A percentile compares a stretch with the other conserved stretches of the same genome.
phyloP scores from a whole-genome alignment of 805 yeast species.

The Saccharomycopsis malanga region DNA sequence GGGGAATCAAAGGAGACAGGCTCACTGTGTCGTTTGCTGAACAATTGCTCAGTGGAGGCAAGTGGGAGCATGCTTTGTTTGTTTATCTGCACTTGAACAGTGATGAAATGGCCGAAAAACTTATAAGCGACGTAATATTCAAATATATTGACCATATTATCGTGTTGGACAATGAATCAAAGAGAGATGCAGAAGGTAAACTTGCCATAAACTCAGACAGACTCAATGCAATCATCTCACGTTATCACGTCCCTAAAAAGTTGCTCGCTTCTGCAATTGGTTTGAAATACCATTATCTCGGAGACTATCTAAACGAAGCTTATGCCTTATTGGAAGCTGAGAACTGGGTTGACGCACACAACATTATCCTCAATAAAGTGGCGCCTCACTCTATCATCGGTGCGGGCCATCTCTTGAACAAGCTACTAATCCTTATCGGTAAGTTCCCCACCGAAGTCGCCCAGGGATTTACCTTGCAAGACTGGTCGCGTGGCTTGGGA shows the following conservation, averaged over 20 bases:
- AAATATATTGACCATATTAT: conserved; percentile 24
- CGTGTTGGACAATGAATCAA: conserved; percentile 24
- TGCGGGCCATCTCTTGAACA: conserved; percentile 29
- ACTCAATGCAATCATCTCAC: neutral
- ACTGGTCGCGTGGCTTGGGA: conserved; percentile 54
- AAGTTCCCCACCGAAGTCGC: conserved; percentile 38
- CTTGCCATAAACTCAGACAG: neutral
- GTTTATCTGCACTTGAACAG: conserved; percentile 51
- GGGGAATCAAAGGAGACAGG: conserved; percentile 29
- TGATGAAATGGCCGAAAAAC: conserved; percentile 38
- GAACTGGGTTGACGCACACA: conserved; percentile 57
- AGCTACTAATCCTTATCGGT: conserved; percentile 33
- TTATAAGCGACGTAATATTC: conserved; percentile 27
- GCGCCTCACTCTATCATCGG: conserved; percentile 69
- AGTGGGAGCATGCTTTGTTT: conserved; percentile 55
- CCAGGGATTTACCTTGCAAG: conserved; percentile 28
- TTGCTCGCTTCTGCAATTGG: conserved; percentile 57
- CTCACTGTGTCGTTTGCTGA: conserved; percentile 41
- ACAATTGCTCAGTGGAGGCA: conserved; percentile 40
- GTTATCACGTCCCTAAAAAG: conserved; percentile 37
- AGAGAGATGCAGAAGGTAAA: conserved; percentile 10
- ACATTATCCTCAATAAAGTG: conserved; percentile 43
- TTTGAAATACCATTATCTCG: conserved; percentile 39
- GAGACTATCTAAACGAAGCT: conserved; percentile 53
- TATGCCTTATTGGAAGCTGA: conserved; percentile 55